phyloP scores from a whole-genome alignment of 2,329 filamentous ascomycete genomes.

The Fusarium decemcellulare region DNA sequence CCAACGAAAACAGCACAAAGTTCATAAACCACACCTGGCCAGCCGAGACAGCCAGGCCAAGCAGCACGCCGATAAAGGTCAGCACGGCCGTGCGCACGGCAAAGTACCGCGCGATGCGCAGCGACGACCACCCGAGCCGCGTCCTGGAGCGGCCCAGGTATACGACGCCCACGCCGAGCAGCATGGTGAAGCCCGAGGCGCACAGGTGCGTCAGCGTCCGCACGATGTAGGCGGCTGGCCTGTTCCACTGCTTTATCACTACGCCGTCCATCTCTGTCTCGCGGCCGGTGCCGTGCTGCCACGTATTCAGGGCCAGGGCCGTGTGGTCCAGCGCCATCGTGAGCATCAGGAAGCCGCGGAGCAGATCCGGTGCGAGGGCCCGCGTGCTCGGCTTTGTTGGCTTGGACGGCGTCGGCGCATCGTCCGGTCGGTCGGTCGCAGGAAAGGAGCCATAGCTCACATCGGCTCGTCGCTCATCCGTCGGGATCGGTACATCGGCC shows the following conservation, averaged over 20 bases:
- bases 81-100: constrained; percentile 54
- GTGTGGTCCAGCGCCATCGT: constrained; percentile 62
- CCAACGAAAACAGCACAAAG: constrained; percentile 59
- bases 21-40: constrained; percentile 60
- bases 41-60: constrained; percentile 51
- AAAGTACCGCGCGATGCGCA: constrained; percentile 56
- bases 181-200: constrained; percentile 60
- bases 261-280: constrained; percentile 54
- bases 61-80: constrained; percentile 48
- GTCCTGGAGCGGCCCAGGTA: constrained; percentile 60
- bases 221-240: constrained; percentile 53
- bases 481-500: background rate
- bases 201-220: constrained; percentile 62
- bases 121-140: constrained; percentile 55
- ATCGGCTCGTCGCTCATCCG: constrained; percentile 7
- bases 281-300: constrained; percentile 58
- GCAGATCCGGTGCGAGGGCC: constrained; percentile 59
- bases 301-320: constrained; percentile 55
- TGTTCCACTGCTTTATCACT: constrained; percentile 56
- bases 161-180: constrained; percentile 62
- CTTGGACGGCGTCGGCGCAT: constrained; percentile 30
- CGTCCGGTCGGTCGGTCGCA: constrained; percentile 6
- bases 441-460: constrained; percentile 21
- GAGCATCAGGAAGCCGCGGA: constrained; percentile 61
- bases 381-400: constrained; percentile 45